A percentile compares a stretch with the other conserved stretches of the same genome.
These are phyloP conservation scores for Capronia epimyces DNA, from an alignment of 2,329 filamentous ascomycete genomes.

Conservation along the genomic window DNA sequence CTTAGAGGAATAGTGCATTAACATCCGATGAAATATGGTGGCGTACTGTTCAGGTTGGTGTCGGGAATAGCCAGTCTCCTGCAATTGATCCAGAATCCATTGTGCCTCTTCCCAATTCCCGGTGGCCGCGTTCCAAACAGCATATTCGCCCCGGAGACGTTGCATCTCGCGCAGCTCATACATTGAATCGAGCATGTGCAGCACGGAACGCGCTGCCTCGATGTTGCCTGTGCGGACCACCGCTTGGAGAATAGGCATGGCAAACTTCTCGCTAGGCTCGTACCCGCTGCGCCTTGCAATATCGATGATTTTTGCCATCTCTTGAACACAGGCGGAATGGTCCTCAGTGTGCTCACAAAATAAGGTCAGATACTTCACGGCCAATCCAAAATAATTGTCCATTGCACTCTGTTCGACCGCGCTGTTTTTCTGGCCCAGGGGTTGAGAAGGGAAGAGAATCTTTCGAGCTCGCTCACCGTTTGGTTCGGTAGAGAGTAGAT, in stretches of 20 bases:
- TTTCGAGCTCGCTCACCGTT: conserved; percentile 5
- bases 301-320: conserved; percentile 29
- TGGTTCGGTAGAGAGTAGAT: conserved; percentile 11
- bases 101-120: conserved; percentile 41
- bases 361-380: conserved; percentile 30
- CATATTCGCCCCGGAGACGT: conserved; percentile 36
- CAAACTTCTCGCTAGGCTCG: conserved; percentile 35
- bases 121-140: conserved; percentile 35
- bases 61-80: conserved; percentile 33
- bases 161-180: conserved; percentile 33
- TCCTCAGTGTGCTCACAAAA: conserved; percentile 34
- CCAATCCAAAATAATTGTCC: background rate
- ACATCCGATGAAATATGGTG: conserved; percentile 14
- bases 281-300: conserved; percentile 7
- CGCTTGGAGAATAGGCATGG: conserved; percentile 39
- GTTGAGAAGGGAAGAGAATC: conserved; percentile 13
- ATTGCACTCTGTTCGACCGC: background rate
- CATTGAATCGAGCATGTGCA: conserved; percentile 34
- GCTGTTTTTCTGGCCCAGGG: background rate
- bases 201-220: conserved; percentile 34
- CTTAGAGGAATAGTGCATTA: conserved; percentile 9
- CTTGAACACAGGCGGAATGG: conserved; percentile 31
- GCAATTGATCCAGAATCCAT: conserved; percentile 37
- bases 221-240: conserved; percentile 36
- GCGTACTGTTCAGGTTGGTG: conserved; percentile 19